phyloP scores from a whole-genome alignment of 805 yeast genomes.

The Wickerhamiella qilinensis region DNA sequence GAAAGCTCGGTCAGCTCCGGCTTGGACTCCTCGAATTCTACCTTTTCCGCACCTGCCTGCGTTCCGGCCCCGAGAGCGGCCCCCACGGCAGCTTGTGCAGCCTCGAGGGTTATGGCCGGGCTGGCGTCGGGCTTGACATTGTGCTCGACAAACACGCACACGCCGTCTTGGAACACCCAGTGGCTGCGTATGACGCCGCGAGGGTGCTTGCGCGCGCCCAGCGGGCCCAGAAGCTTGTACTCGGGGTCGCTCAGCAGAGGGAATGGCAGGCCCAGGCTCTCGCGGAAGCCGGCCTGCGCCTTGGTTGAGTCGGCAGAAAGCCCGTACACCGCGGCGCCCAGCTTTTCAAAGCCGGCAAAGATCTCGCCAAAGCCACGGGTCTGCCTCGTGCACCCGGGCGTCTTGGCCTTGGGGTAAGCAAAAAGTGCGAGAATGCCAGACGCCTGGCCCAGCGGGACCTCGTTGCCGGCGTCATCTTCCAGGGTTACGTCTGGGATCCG shows the following conservation, averaged over 20 bases:
- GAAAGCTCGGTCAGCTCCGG: too few relatives aligned
- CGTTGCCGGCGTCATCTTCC: slow-evolving; percentile 53
- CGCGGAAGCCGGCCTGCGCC: slow-evolving; percentile 60
- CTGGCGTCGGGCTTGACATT: slow-evolving; percentile 31
- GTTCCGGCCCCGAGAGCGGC: background rate
- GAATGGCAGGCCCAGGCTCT: slow-evolving; percentile 58
- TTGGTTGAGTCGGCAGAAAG: slow-evolving; percentile 67
- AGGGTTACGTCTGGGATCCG: slow-evolving; percentile 48
- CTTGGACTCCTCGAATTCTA: too few relatives aligned
- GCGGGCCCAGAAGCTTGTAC: slow-evolving; percentile 44
- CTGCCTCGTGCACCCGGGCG: slow-evolving; percentile 95
- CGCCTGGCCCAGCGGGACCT: slow-evolving; percentile 32
- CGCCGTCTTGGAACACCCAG: slow-evolving; percentile 72
- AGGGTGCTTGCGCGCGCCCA: slow-evolving; percentile 77
- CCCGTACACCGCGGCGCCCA: slow-evolving; percentile 51
- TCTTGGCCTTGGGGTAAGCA: slow-evolving; percentile 78
- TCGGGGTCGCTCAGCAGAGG: slow-evolving; percentile 64
- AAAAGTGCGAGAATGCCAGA: slow-evolving; percentile 34
- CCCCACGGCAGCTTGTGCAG: slow-evolving; percentile 9
- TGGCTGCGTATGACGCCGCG: slow-evolving; percentile 76
- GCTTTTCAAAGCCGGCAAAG: slow-evolving; percentile 35
- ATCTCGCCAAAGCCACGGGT: slow-evolving; percentile 75
- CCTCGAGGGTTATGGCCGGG: slow-evolving; percentile 17
- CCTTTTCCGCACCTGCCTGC: too few relatives aligned
- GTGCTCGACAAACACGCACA: slow-evolving; percentile 36